Conservation (phyloP, 2,329 filamentous ascomycete species). For the Colletotrichum paranaense region DNA sequence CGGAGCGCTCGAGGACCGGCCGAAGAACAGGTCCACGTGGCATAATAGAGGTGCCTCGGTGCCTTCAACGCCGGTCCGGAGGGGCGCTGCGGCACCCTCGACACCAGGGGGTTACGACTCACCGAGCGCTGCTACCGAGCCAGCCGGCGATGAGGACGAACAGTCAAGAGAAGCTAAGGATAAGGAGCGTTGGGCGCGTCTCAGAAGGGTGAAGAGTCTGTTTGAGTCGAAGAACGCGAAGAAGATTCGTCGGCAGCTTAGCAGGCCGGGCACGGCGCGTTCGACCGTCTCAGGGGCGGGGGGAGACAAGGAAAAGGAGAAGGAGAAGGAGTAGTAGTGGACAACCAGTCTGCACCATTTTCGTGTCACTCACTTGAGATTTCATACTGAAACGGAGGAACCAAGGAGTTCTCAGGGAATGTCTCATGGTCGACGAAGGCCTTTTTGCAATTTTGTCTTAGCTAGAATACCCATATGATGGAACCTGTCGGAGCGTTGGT, state of each 20-base stretch:
- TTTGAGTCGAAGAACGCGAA: conserved; percentile 74
- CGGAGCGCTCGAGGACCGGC: conserved; percentile 37
- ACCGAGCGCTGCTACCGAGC: conserved; percentile 34
- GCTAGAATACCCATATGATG: conserved; percentile 27
- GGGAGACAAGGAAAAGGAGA: not conserved
- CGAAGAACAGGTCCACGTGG: conserved; percentile 31
- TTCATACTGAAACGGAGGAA: not conserved
- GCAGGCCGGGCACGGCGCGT: conserved; percentile 54
- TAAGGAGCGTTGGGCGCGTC: conserved; percentile 78
- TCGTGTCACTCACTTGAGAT: not conserved
- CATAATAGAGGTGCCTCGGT: conserved; percentile 27
- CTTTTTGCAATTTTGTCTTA: conserved; percentile 1
- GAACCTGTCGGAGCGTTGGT: not conserved
- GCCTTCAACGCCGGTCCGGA: conserved; percentile 31
- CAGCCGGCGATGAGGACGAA: conserved; percentile 54
- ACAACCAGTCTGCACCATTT: not conserved
- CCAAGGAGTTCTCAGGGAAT: conserved; percentile 17
- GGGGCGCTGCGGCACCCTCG: conserved; percentile 22
- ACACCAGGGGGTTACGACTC: conserved; percentile 36
- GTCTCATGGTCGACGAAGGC: not conserved
- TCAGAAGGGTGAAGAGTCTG: conserved; percentile 77
- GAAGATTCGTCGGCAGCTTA: conserved; percentile 57
- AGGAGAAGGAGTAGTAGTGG: conserved; percentile 8
- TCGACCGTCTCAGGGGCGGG: conserved; percentile 42
- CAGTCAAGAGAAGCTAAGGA: conserved; percentile 67